These are phyloP conservation scores for Phytophthora pluvialis DNA, from an alignment of 352 stramenopile species.

Conservation along the genomic window DNA sequence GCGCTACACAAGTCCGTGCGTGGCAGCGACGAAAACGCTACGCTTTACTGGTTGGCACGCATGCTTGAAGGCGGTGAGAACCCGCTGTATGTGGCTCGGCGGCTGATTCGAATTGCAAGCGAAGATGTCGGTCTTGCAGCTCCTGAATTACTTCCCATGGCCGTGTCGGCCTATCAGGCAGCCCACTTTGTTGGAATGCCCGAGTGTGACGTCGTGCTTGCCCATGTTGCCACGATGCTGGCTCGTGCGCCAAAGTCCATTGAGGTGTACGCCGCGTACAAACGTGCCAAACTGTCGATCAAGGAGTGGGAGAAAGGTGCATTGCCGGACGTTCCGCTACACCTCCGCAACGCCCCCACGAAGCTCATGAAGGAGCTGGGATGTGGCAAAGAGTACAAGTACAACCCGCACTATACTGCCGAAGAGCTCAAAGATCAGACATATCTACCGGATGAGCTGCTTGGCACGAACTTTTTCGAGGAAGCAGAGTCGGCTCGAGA, in stretches of 20 bases:
- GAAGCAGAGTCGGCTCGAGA: conserved; percentile 17
- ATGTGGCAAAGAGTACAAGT: conserved; percentile 84
- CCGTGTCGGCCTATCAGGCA: conserved; percentile 73
- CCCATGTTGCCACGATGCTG: conserved; percentile 80
- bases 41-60: conserved; percentile 85
- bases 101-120: conserved; percentile 85
- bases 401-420: conserved; percentile 77
- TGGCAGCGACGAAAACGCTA: conserved; percentile 80
- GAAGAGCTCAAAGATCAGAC: conserved; percentile 82
- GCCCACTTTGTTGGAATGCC: conserved; percentile 86
- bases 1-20: conserved; percentile 88
- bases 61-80: conserved; percentile 91
- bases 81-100: conserved; percentile 76
- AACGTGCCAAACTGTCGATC: conserved; percentile 74
- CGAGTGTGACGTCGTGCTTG: conserved; percentile 84
- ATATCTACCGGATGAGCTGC: conserved; percentile 78
- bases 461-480: conserved; percentile 70
- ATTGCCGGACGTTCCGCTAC: conserved; percentile 77
- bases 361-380: conserved; percentile 80
- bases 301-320: conserved; percentile 56
- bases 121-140: conserved; percentile 86
- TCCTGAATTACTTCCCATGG: conserved; percentile 69
- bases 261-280: conserved; percentile 86
- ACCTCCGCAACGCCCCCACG: conserved; percentile 85
- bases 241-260: conserved; percentile 86